These are phyloP conservation scores for Mucor plumbeus DNA, from an alignment of 371 early-diverging fungal species.

Conservation along the genomic window DNA sequence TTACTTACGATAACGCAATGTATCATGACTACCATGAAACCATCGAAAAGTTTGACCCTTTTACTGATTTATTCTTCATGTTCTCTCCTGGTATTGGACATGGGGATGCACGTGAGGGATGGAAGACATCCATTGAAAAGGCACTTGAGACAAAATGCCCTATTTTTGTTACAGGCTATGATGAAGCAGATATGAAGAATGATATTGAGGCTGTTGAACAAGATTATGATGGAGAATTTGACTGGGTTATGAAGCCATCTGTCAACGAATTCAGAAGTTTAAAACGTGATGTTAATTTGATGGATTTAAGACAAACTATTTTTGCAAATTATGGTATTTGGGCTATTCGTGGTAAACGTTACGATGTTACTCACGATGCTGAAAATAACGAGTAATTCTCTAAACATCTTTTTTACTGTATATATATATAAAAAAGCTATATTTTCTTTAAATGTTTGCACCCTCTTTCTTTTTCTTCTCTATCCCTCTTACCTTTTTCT, in stretches of 20 bases:
- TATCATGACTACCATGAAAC: conserved; percentile 59
- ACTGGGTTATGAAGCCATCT: conserved; percentile 79
- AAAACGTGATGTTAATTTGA: conserved; percentile 77
- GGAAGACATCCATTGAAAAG: conserved; percentile 75
- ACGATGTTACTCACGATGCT: conserved; percentile 69
- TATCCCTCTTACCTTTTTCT: too few species aligned
- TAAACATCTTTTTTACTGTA: background rate
- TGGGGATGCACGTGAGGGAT: conserved; percentile 62
- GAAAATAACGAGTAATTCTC: conserved; percentile 36
- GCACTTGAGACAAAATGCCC: conserved; percentile 82
- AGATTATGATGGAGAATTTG: conserved; percentile 67
- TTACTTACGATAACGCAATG: conserved; percentile 53
- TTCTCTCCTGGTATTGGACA: conserved; percentile 85
- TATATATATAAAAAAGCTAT: conserved; percentile 16
- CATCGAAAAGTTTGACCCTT: conserved; percentile 75
- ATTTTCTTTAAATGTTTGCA: conserved; percentile 4
- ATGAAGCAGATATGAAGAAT: conserved; percentile 67
- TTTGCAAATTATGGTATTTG: conserved; percentile 86
- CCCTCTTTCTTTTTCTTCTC: background rate
- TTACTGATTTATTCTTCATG: conserved; percentile 80
- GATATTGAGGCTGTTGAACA: conserved; percentile 69
- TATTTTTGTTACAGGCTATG: conserved; percentile 81
- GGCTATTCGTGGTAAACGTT: conserved; percentile 84
- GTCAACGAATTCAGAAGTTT: conserved; percentile 75
- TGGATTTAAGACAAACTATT: conserved; percentile 75